Evolutionary conservation across 495 filamentous ascomycete species (phyloP), one percentile per base, ranked within the genome.

Genomic region (Thozetella sp.): DNA sequence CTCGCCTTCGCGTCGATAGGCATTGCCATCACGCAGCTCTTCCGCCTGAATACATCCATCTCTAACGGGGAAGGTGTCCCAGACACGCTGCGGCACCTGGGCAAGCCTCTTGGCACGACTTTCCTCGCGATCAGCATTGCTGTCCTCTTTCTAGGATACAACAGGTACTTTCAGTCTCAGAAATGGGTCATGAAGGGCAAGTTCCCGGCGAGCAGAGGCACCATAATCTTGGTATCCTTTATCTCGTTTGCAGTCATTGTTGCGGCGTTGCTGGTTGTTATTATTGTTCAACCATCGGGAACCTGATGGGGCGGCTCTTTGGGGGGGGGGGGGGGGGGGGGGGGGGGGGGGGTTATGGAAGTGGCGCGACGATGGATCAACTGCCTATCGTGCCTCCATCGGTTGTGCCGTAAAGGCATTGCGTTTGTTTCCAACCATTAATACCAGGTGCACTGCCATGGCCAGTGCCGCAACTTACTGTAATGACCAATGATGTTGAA

Each of bases 1-100:
- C 83, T 99, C 46, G 92, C 94, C 51, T 99, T 99, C 70, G 96
- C 95, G 37, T 93, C 89, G 53, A 99, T 99, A 66, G 95, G 95
- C 57, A 93, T 99, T 60, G 95, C 94, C 54, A 86, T 99, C 53
- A 97, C 96, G 1, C 95, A 99, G 73, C 85, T 99, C 53, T 98
- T 99, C 77, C 89, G 95, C 24, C 87, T 98, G 51, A 97, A 96
- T 80, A 90, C 84, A 23, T 80, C 87, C 27, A 74, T 90, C 59
- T 66, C 76, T 11, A 60, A 70, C 20, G 64, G 69, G 22, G 60
- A 63, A 22, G 25, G 66, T 23, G 67, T 69, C 24, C 68, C 69
- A 9, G 62, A 74, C 17, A 75, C 63, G n/a, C 84, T 97, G 17
- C 83, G 88, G 53, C 88, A 87, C 54, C 80, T 97, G 56, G 95